Conservation (phyloP, 305 asterid species). For the Caryopteris hybrid region DNA sequence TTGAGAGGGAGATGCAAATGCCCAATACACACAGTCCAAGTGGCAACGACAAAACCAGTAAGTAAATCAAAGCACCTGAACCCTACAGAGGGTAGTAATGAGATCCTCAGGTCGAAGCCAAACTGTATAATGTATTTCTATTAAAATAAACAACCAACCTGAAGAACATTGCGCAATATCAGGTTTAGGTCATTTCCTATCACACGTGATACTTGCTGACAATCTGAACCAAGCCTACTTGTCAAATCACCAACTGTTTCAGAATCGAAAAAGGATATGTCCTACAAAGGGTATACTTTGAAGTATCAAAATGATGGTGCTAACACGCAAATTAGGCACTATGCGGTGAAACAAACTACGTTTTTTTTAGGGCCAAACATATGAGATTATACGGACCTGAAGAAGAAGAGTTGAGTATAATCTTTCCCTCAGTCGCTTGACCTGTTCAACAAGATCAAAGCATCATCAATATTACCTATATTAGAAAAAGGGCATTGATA, state of each 20-base stretch:
- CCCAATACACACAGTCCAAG: constrained; percentile 80
- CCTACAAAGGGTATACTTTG: constrained; percentile 48
- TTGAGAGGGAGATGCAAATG: constrained; percentile 67
- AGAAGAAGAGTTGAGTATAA: constrained; percentile 80
- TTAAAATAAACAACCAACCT: constrained; percentile 46
- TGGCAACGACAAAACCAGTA: constrained; percentile 82
- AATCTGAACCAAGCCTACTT: constrained; percentile 98
- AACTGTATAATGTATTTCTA: constrained; percentile 7
- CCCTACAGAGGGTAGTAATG: constrained; percentile 54
- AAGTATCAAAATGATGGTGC: constrained; percentile 8
- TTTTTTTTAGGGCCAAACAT: not conserved
- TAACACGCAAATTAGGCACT: constrained; percentile 6
- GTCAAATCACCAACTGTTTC: constrained; percentile 98
- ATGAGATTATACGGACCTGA: constrained; percentile 51
- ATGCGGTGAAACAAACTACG: not conserved
- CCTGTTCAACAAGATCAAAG: constrained; percentile 46
- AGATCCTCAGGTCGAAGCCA: constrained; percentile 27
- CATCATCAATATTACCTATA: constrained; percentile 3
- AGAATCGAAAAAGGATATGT: constrained; percentile 84
- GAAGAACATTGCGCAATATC: constrained; percentile 84
- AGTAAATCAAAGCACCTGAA: constrained; percentile 78
- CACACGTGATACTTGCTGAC: constrained; percentile 98
- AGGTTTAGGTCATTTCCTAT: constrained; percentile 93
- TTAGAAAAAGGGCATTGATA: not conserved
- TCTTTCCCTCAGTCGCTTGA: constrained; percentile 85